Base-by-base conservation (phyloP, 2,329 filamentous ascomycete genomes). In the Huntiella omanensis region DNA sequence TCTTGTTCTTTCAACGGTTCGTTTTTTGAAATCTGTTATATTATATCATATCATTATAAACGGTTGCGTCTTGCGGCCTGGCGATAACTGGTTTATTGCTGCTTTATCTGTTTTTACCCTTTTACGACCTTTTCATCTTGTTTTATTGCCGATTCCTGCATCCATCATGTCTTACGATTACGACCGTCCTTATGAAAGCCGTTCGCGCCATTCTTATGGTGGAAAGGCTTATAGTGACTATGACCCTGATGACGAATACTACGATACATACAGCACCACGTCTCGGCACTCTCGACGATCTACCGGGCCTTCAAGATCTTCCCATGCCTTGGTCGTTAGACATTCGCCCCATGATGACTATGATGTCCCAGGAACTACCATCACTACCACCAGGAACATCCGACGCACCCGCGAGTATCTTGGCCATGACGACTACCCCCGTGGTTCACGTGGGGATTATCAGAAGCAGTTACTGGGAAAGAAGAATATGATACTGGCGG, bases 401-500 rank as follows among this genome's bases (percentile, higher is more conserved):
- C 71, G 74, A 53, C 73, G 79, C 49, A 67, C 78, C 54, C 71
- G 77, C 54, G 11, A 39, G 8, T 38, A 37, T 67, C 70, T 40
- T 64, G 65, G 22, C 6, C 38, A 42, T 57, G 73, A 70, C 60
- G 68, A 68, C 33, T 66, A 63, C 48, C 64, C 67, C 56, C 67
- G 70, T 52, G 71, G 83, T 50, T 75, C 78, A 51, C 77, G 83
- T 48, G 63, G 67, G 51, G 63, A 64, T 52, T 65, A 65, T 8
- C 49, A 49, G 22, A 50, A 70, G 53, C 65, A 72, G 53, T 64
- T 70, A 50, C 61, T 78, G 49, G 69, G 68, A 50, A 73, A 77
- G 60, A 72, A 79, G 54, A 70, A 80, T 53, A 77, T 78, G 60
- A 75, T 80, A 52, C 67, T 78, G 40, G 75, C 75, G 16, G 76